Evolutionary conservation across 345 rosid genomes (phyloP).

Genomic region (Aethionema arabicum): DNA sequence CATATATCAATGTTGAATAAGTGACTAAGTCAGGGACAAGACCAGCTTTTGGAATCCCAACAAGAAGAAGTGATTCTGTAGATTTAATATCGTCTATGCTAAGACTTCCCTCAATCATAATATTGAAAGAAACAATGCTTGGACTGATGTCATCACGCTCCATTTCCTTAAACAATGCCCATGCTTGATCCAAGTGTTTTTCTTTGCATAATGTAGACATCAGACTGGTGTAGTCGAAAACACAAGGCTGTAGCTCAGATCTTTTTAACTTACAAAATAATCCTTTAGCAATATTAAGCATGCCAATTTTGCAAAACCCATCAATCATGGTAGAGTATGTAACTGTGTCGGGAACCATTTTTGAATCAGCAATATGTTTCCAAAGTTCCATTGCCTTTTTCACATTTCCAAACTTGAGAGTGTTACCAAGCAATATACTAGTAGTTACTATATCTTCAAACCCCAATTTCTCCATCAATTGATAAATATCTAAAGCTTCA

Average conservation of each 20-base stretch:
- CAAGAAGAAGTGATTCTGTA: slow-evolving; percentile 37
- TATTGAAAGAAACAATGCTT: background rate
- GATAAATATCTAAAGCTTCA: too few relatives aligned
- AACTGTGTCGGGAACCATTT: slow-evolving; percentile 40
- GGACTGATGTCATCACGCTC: too few relatives aligned
- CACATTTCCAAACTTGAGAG: too few relatives aligned
- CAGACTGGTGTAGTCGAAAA: slow-evolving; percentile 43
- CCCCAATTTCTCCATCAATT: too few relatives aligned
- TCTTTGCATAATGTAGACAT: slow-evolving; percentile 19
- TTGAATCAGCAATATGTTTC: slow-evolving; percentile 30
- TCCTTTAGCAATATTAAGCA: background rate
- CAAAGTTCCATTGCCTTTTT: too few relatives aligned
- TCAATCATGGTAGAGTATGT: slow-evolving; percentile 34
- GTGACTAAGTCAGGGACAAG: slow-evolving; percentile 46
- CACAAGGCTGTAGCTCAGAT: slow-evolving; percentile 32
- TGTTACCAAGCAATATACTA: too few relatives aligned
- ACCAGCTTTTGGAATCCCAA: slow-evolving; percentile 45
- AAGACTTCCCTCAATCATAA: slow-evolving; percentile 43
- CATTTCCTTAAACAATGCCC: too few relatives aligned
- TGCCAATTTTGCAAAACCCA: too few relatives aligned
- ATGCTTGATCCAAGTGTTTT: too few relatives aligned
- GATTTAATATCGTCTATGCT: slow-evolving; percentile 45
- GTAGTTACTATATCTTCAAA: too few relatives aligned
- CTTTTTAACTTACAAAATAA: background rate
- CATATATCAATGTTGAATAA: slow-evolving; percentile 43